Evolutionary conservation across 768 basidiomycete genomes (phyloP).

Genomic region (Termitomyces sp.): DNA sequence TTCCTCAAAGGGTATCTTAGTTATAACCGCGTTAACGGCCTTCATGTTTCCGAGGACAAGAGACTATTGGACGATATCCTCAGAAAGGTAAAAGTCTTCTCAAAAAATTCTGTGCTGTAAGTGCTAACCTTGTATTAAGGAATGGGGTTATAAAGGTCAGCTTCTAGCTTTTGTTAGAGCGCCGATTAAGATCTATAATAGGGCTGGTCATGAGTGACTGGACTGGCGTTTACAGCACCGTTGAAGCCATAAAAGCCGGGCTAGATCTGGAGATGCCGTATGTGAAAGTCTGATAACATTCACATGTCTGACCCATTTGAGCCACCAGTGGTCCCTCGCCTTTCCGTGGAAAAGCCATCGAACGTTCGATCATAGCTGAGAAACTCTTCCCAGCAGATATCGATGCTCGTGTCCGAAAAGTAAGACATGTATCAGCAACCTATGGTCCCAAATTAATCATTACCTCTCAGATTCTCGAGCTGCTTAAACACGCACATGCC

Average conservation of each 20-base stretch:
- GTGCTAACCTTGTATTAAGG: conserved; percentile 21
- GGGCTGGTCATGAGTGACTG: conserved; percentile 57
- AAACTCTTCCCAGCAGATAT: conserved; percentile 40
- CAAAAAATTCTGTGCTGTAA: not conserved
- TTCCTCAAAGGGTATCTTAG: conserved; percentile 16
- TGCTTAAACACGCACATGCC: conserved; percentile 38
- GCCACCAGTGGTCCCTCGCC: conserved; percentile 35
- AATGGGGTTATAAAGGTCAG: conserved; percentile 56
- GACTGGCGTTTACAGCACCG: conserved; percentile 45
- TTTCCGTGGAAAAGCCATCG: conserved; percentile 40
- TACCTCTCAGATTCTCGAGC: conserved; percentile 36
- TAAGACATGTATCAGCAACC: not conserved
- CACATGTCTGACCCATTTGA: conserved; percentile 12
- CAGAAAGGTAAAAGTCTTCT: conserved; percentile 28
- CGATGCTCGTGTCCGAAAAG: conserved; percentile 32
- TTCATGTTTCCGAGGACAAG: conserved; percentile 52
- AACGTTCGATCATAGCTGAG: conserved; percentile 31
- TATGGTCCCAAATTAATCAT: not conserved
- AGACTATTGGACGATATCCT: conserved; percentile 47
- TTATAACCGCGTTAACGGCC: conserved; percentile 57
- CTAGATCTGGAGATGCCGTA: conserved; percentile 63
- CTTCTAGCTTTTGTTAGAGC: not conserved
- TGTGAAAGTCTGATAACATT: conserved; percentile 23
- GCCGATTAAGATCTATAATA: conserved; percentile 3
- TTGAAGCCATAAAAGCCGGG: conserved; percentile 52